Evolutionary conservation across 371 early-diverging fungal genomes (phyloP), one percentile per base, ranked within the genome.

Genomic region (Pancytospora philotis): DNA sequence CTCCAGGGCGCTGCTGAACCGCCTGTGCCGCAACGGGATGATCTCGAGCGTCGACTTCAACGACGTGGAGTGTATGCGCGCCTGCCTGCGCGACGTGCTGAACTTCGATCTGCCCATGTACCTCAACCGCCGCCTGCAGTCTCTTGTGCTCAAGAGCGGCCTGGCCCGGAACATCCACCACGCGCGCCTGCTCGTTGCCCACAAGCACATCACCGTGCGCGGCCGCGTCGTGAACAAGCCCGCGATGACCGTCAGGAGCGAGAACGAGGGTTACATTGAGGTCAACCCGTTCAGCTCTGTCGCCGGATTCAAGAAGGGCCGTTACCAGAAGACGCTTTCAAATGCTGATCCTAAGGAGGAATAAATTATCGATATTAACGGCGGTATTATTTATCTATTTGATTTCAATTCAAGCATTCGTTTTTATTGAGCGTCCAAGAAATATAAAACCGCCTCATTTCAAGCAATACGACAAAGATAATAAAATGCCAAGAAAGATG

Each of bases 161-260:
- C 85, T 97, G 68, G 96, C 97, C 83, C 93, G 90, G 86, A 91
- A 91, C 71, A 90, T 97, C 78, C 97, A 98, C 86, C 94, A 95
- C 83, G 96, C 99, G 66, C 90, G 99, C 85, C 92, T 92, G 78
- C 83, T 97, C 78, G 96, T 98, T 84, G 87, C 89, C 76, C 71
- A 79, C 22, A 62, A 71, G 37, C 75, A 77, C 67, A 81, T 81
- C 52, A 45, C 61, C n/a, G 71, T 81, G 3, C 69, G 74, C 10
- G 81, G 80, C 25, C 41, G 59, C 10, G 69, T 81, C 34, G 75
- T 76, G 31, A 57, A 79, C 61, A 74, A 71, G 59, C 81, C 81
- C 8, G 73, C 76, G 16, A 76, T 73, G 55, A 48, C 78, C n/a
- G 80, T 81, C 8, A 50, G 32, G 8, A 74, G 68, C 13, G 76